Evolutionary conservation across 2,329 filamentous ascomycete genomes (phyloP), one percentile per base, ranked within the genome.

Genomic region (Epicoccum sorghinum): DNA sequence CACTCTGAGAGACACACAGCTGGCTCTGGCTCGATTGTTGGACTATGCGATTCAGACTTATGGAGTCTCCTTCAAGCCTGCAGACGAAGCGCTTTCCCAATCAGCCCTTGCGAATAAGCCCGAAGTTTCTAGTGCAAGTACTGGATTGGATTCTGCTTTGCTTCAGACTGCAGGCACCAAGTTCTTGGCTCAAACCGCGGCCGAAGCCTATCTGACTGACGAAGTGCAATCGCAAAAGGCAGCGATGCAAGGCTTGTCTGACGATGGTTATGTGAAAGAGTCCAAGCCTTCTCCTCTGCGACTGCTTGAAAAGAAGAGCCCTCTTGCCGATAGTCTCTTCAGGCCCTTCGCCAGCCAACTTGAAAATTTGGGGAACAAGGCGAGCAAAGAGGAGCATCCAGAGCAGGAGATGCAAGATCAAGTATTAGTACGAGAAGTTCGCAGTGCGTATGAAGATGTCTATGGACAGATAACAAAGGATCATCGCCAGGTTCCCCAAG

Each of bases 241-340:
- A 3, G 67, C 64, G 14, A 70, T 70, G 65, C 57, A 58, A 33
- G 69, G 65, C 9, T 56, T 70, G 10, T 67, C 69, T 13, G 68
- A 73, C 37, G 68, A 71, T 37, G 67, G 67, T 4, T 67, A 68
- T 36, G 50, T 61, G 6, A 48, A 51, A 32, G 37, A 49, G 7
- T 60, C 60, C 4, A 69, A 65, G 47, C 39, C 53, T 13, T 24
- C 46, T 1, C 22, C 29, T 7, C 63, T 33, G 7, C 61, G 47
- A n/a, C 18, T 52, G 0, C 61, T 68, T 10, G 64, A 69, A 32
- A 61, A 61, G 33, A 62, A 53, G 10, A 64, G 44, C 30, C 66
- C 68, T 12, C 58, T 74, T 22, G 59, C 62, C 4, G 58, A 72
- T 35, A 73, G 70, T 42, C 55, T 69, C 9, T 72, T 71, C 47